Evolutionary conservation across 108 stramenopile species (phyloP).

Genomic region (Ochromonas danica): DNA sequence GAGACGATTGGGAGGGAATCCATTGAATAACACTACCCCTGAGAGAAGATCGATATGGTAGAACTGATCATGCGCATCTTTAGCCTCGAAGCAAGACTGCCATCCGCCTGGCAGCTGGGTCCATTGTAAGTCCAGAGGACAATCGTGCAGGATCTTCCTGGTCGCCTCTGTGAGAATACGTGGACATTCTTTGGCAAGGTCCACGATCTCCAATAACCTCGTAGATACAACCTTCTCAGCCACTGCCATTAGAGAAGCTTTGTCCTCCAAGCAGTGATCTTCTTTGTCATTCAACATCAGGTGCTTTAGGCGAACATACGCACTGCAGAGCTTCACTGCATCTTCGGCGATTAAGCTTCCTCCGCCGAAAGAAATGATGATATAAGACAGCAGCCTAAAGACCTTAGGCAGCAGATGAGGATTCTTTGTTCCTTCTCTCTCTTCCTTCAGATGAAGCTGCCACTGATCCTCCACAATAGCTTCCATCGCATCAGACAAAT

Average conservation of each 20-base stretch:
- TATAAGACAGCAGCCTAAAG: slow-evolving; percentile 15
- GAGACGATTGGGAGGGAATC: slow-evolving; percentile 54
- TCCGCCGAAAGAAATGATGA: slow-evolving; percentile 15
- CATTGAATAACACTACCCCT: slow-evolving; percentile 59
- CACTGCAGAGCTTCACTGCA: slow-evolving; percentile 13
- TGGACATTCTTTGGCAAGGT: slow-evolving; percentile 15
- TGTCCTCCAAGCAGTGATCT: not conserved
- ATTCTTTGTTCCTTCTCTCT: slow-evolving; percentile 16
- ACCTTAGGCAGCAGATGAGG: slow-evolving; percentile 13
- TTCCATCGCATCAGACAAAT: slow-evolving; percentile 15
- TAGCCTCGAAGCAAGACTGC: slow-evolving; percentile 53
- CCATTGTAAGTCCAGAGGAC: slow-evolving; percentile 14
- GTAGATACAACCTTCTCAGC: not conserved
- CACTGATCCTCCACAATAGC: slow-evolving; percentile 14
- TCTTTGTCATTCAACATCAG: not conserved
- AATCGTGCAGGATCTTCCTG: slow-evolving; percentile 14
- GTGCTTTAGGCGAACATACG: slow-evolving; percentile 14
- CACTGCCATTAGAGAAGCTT: slow-evolving; percentile 41
- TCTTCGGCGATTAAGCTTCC: slow-evolving; percentile 14
- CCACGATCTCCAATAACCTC: slow-evolving; percentile 14
- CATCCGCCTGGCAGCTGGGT: not conserved
- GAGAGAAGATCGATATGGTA: slow-evolving; percentile 56
- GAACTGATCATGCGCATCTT: slow-evolving; percentile 36
- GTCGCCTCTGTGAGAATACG: slow-evolving; percentile 13
- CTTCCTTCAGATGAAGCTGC: slow-evolving; percentile 14